Evolutionary conservation across 306 rosid genomes (phyloP).

Genomic region (Macrotyloma uniflorum): DNA sequence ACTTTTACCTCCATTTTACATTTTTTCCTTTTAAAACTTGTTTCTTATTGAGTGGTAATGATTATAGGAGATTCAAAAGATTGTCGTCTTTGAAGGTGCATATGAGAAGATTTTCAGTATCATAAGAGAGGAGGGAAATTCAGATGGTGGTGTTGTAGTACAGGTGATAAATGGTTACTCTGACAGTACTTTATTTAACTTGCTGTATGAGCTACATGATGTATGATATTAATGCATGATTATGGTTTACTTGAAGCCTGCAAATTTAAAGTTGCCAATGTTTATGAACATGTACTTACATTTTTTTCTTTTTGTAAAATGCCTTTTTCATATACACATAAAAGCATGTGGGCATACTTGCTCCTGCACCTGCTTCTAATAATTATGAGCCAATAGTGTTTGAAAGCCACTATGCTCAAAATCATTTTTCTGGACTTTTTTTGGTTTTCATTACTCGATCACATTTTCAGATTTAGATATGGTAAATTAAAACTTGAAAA

Average conservation of each 20-base stretch:
- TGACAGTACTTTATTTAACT: conserved; percentile 19
- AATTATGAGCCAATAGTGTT: too few relatives aligned
- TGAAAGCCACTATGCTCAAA: too few relatives aligned
- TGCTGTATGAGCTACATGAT: conserved; percentile 21
- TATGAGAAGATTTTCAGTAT: conserved; percentile 89
- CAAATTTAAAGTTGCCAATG: conserved; percentile 13
- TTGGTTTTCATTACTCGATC: conserved; percentile 1
- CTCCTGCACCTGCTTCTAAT: too few relatives aligned
- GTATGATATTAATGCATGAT: background rate
- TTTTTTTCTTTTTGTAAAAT: too few relatives aligned
- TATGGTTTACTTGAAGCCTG: conserved; percentile 1
- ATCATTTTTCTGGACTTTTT: background rate
- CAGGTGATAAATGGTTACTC: conserved; percentile 62
- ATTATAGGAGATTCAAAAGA: conserved; percentile 88
- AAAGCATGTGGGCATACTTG: too few relatives aligned
- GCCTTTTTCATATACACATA: too few relatives aligned
- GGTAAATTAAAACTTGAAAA: background rate
- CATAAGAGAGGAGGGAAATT: conserved; percentile 84
- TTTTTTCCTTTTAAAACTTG: too few relatives aligned
- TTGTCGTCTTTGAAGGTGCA: conserved; percentile 91
- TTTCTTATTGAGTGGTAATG: conserved; percentile 10
- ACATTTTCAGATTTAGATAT: background rate
- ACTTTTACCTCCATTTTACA: conserved; percentile 4
- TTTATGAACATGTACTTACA: background rate
- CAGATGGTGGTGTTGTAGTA: conserved; percentile 94